These are phyloP conservation scores for Nidularia pulvinata DNA, from an alignment of 768 basidiomycete species.

Conservation along the genomic window DNA sequence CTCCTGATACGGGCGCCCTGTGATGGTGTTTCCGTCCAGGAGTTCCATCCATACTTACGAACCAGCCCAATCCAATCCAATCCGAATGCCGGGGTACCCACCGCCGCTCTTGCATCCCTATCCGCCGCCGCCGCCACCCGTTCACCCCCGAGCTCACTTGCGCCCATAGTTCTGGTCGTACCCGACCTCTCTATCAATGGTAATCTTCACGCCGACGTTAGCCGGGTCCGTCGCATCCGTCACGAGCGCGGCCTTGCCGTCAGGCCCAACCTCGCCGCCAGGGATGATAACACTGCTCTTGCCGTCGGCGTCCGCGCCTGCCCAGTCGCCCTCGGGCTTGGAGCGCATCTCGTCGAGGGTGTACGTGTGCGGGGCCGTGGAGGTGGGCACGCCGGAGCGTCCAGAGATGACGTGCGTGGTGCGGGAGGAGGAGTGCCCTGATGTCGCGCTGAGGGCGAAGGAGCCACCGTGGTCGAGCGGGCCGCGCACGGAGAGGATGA, in stretches of 20 bases:
- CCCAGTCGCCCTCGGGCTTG: slow-evolving; percentile 48
- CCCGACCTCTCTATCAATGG: slow-evolving; percentile 39
- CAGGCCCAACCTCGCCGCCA: slow-evolving; percentile 7
- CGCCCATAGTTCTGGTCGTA: slow-evolving; percentile 19
- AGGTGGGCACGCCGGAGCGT: slow-evolving; percentile 38
- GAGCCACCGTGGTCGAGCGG: slow-evolving; percentile 68
- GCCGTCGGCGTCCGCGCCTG: slow-evolving; percentile 26
- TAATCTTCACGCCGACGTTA: slow-evolving; percentile 37
- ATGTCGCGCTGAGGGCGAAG: slow-evolving; percentile 56
- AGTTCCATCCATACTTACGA: neutral
- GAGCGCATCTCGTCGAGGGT: slow-evolving; percentile 55
- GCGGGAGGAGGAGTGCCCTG: slow-evolving; percentile 38
- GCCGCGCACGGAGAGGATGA: slow-evolving; percentile 83
- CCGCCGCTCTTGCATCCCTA: too few relatives aligned
- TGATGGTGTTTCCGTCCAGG: too few relatives aligned
- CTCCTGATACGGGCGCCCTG: too few relatives aligned
- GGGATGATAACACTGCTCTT: slow-evolving; percentile 33
- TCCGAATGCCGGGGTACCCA: neutral
- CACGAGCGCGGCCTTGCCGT: slow-evolving; percentile 8
- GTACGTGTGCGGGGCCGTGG: slow-evolving; percentile 38
- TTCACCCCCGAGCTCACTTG: neutral
- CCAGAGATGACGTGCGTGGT: slow-evolving; percentile 52
- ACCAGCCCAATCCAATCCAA: neutral
- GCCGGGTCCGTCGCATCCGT: neutral
- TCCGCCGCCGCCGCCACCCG: too few relatives aligned